Conservation (phyloP, 1,284 basidiomycete genomes). For the Taiwanofungus camphoratus region DNA sequence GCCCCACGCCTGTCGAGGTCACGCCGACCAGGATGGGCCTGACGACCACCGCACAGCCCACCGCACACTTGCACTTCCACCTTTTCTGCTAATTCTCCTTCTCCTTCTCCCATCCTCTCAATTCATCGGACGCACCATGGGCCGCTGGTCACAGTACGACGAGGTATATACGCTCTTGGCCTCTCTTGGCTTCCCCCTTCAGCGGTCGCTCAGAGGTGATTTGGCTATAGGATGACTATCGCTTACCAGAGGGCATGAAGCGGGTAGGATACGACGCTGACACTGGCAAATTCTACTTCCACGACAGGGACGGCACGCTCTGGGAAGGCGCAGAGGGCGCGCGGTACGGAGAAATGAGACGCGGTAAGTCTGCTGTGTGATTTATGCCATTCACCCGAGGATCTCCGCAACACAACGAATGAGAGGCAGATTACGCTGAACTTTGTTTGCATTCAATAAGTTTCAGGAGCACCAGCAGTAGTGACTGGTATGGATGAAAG, state of each 20-base stretch:
- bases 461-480: slow-evolving; percentile 18
- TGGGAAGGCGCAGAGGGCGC: slow-evolving; percentile 34
- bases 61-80: background rate
- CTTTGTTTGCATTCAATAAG: slow-evolving; percentile 10
- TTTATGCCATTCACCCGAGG: slow-evolving; percentile 2
- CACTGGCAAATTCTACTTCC: slow-evolving; percentile 34
- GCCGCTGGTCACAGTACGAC: slow-evolving; percentile 37
- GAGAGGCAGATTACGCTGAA: too few relatives aligned
- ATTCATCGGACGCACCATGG: slow-evolving; percentile 21
- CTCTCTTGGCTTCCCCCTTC: slow-evolving; percentile 3
- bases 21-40: too few relatives aligned
- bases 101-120: slow-evolving; percentile 5
- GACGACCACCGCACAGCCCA: too few relatives aligned
- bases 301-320: slow-evolving; percentile 27
- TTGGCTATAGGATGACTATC: slow-evolving; percentile 31
- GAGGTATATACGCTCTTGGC: slow-evolving; percentile 24
- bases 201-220: slow-evolving; percentile 5
- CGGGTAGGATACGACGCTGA: slow-evolving; percentile 39
- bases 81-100: background rate
- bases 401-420: too few relatives aligned
- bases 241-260: slow-evolving; percentile 37
- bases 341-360: slow-evolving; percentile 29
- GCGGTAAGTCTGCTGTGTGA: slow-evolving; percentile 24
- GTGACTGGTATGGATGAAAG: slow-evolving; percentile 13
- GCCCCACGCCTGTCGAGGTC: too few relatives aligned